Base-by-base conservation (phyloP, 305 asterid genomes). In the Fraxinus greggii region DNA sequence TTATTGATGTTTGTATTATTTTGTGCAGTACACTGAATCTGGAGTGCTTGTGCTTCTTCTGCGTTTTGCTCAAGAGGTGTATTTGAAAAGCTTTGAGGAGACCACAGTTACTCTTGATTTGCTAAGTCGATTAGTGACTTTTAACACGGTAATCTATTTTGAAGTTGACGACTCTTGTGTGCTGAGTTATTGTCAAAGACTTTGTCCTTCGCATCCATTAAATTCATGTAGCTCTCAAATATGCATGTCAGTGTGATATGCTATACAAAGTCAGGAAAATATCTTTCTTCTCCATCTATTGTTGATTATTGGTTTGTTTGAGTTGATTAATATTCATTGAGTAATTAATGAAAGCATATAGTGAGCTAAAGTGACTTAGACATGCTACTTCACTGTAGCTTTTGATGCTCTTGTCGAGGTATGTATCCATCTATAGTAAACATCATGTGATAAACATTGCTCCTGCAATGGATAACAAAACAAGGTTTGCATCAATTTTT, bases 31-130 rank as follows among this genome's bases (percentile, higher is more conserved):
- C 85, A 82, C 90, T 73, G 97, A 86, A 87, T 97, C 99, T 84
- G 99, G 98, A 77, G 85, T 97, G 84, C 90, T 86, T 70, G 87
- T 95, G 87, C 91, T 97, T 83, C 96, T 97, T 86, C 79, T 92
- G 88, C 97, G 91, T 61, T 81, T 97, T 88, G 95, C 95, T 83
- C 94, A 91, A 86, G 93, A 84, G 76, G 87, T 87, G 70, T 85
- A 92, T 85, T 70, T 79, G 84, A 90, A 89, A 74, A 89, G 85
- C 81, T 78, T 87, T 0, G 92, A 90, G 85, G 97, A 94, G 85
- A 89, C 86, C 78, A 79, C 88, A 61, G 84, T 84, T 84, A 90
- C 88, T 78, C 95, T 97, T 76, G 97, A 89, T 88, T 88, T 97
- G 88, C 89, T 97, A 69, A 92, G 90, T 85, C 96, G 97, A 81